Evolutionary conservation across 768 basidiomycete species (phyloP), one percentile per base, ranked within the genome.

Genomic region (Macrolepiota fuliginosa): DNA sequence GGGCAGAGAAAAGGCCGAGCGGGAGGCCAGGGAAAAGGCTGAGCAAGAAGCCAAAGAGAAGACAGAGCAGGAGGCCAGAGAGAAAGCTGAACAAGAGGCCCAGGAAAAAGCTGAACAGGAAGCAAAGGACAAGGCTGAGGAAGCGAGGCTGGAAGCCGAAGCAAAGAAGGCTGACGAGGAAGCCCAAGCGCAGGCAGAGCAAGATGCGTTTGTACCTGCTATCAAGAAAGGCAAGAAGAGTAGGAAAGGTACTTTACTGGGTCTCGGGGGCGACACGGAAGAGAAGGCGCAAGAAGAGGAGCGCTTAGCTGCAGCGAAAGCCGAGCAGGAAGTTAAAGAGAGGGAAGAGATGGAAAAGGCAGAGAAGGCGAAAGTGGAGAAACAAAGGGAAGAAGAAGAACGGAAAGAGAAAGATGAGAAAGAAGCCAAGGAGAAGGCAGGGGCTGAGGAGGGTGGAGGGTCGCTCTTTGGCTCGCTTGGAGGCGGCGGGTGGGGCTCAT

Each of bases 331-430:
- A 35, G 36, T 40, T 11, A 27, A 47, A 40, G 58, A 60, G 53
- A 51, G 60, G 47, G 54, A 42, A 46, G 39, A 60, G 19, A 17
- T 17, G 10, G 53, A 22, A 37, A 29, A 24, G 15, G 24, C 47
- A 25, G 64, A 62, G 22, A 7, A 56, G 49, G n/a, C n/a, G n/a
- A n/a, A n/a, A n/a, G n/a, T n/a, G 57, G 35, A 50, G 32, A 51
- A 64, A 39, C 24, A 52, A 29, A 56, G 61, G 22, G 62, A 67
- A 53, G 56, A 67, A 55, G 61, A 62, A 49, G 59, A 61, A 49
- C 67, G 64, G 46, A 68, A 69, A 19, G 62, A 58, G 62, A 62
- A 64, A 42, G 62, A 45, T 46, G 61, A 64, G n/a, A 54, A 64
- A 40, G 58, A 65, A 58, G 65, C 58, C 39, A 61, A 60, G 55